Evolutionary conservation across 1,139 yeast species (phyloP).

Genomic region (Yamadazyma dushanensis): DNA sequence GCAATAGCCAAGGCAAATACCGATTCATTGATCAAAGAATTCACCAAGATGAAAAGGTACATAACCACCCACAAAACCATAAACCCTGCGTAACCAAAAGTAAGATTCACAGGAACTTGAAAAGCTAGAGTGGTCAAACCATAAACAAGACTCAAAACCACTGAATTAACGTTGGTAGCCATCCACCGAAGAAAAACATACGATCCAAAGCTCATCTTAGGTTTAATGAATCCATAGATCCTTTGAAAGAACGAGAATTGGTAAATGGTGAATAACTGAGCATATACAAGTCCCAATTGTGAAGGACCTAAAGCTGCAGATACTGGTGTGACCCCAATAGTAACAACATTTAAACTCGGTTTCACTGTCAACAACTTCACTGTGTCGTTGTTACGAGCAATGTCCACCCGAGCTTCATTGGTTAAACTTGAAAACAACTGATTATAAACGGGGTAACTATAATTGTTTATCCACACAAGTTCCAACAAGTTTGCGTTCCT

Average conservation of each 20-base stretch:
- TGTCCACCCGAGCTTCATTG: conserved; percentile 1
- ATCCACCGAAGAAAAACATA: conserved; percentile 50
- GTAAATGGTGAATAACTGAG: conserved; percentile 35
- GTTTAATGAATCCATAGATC: conserved; percentile 24
- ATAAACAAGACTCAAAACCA: conserved; percentile 55
- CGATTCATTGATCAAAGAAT: conserved; percentile 66
- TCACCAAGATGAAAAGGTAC: conserved; percentile 58
- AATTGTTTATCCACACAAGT: conserved; percentile 21
- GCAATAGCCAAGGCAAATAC: conserved; percentile 48
- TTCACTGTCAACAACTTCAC: conserved; percentile 21
- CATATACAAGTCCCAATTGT: conserved; percentile 35
- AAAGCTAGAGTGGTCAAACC: conserved; percentile 61
- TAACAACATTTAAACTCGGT: conserved; percentile 22
- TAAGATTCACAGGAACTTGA: conserved; percentile 49
- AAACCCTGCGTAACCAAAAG: conserved; percentile 64
- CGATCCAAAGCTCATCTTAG: conserved; percentile 39
- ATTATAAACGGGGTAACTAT: conserved; percentile 7
- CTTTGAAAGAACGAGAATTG: conserved; percentile 29
- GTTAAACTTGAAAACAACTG: conserved; percentile 2
- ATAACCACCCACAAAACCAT: conserved; percentile 64
- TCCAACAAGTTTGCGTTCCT: conserved; percentile 30
- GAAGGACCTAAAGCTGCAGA: conserved; percentile 32
- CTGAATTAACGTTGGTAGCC: conserved; percentile 47
- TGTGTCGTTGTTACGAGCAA: conserved; percentile 18
- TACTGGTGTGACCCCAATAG: conserved; percentile 22